Evolutionary conservation across 1,139 yeast genomes (phyloP), one percentile per base, ranked within the genome.

Genomic region (Zygotorulaspora mrakii): DNA sequence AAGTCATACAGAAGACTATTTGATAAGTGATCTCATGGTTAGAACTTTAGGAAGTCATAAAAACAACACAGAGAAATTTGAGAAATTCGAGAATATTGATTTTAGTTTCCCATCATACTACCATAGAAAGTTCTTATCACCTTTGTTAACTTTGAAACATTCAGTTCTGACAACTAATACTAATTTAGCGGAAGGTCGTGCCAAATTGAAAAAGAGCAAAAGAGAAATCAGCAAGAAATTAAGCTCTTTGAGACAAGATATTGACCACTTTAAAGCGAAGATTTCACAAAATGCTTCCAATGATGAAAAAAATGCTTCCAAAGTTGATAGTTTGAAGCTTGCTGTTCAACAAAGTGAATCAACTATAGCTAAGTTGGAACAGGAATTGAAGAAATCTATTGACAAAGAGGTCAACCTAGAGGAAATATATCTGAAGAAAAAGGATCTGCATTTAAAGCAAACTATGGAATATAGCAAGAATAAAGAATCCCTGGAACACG

Each of bases 151-250:
- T 0, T 66, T 82, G 31, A 82, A 79, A 54, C 74, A 74, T 37
- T 77, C 86, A 35, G 74, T 82, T 36, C 65, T 73, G 24, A 75
- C 87, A 0, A 76, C 86, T 0, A 73, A 78, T 48, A 74, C 74
- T 18, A 76, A 74, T 40, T 64, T 80, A 41, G 67, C 69, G 22
- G 69, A 71, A 33, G 75, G 76, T 44, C 74, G 72, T 50, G 47
- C 65, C 3, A 74, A 73, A 44, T 57, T 76, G 50, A 80, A 76
- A 58, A 82, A 79, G 50, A 64, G 73, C 41, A 80, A 79, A 57
- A 74, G 71, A 46, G 89, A 82, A 42, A 77, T 79, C 54, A 70
- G 73, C 48, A 80, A 78, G 50, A 72, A 71, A 52, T 59, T 76
- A 17, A 58, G 69, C 10, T 74, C 79, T 4, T 60, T 75, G 37